Evolutionary conservation across 163 green algal genomes (phyloP).

Genomic region (Trebouxia gelatinosa): DNA sequence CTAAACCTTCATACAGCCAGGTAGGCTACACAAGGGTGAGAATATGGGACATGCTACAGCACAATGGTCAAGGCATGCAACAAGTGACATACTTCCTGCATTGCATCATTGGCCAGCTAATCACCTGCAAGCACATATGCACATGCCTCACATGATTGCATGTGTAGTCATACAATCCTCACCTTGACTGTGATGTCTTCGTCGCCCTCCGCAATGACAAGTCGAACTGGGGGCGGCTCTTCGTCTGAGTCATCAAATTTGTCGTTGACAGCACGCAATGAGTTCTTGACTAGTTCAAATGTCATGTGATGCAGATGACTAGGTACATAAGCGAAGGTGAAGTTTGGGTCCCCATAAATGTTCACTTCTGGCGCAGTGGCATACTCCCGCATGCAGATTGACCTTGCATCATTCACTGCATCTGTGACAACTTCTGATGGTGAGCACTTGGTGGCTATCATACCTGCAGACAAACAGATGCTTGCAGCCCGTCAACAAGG

Average conservation of each 20-base stretch:
- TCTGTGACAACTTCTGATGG: conserved; percentile 79
- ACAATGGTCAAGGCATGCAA: too few species aligned
- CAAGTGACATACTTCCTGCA: too few species aligned
- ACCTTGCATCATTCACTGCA: conserved; percentile 89
- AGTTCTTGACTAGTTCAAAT: conserved; percentile 96
- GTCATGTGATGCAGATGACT: conserved; percentile 95
- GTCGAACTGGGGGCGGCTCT: conserved; percentile 78
- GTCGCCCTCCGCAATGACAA: conserved; percentile 93
- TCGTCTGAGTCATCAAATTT: conserved; percentile 75
- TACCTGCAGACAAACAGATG: conserved; percentile 49
- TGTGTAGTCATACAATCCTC: background rate
- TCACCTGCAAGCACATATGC: too few species aligned
- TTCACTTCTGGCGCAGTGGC: conserved; percentile 87
- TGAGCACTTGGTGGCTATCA: conserved; percentile 90
- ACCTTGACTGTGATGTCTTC: conserved; percentile 99
- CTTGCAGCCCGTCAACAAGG: too few species aligned
- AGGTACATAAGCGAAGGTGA: conserved; percentile 96
- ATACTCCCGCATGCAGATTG: conserved; percentile 93
- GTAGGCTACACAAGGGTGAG: too few species aligned
- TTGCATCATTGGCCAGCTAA: too few species aligned
- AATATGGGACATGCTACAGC: too few species aligned
- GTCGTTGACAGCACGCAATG: conserved; percentile 86
- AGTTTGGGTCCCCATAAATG: conserved; percentile 87
- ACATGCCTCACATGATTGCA: too few species aligned
- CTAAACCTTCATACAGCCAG: too few species aligned